Conservation (phyloP, 192 early-diverging fungal species). For the Linnemannia elongata region DNA sequence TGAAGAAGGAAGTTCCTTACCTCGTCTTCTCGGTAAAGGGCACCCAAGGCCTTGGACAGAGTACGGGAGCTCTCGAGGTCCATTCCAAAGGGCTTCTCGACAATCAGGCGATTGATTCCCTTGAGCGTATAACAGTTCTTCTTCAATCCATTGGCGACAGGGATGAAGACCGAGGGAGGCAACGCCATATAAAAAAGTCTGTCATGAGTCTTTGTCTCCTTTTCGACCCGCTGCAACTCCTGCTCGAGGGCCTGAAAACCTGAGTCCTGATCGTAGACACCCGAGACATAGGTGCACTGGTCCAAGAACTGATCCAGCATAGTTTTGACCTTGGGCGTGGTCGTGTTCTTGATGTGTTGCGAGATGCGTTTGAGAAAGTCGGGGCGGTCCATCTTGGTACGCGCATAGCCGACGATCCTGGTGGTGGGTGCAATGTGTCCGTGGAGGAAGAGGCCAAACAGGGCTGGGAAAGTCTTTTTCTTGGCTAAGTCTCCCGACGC, state of each 20-base stretch:
- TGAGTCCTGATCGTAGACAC: constrained; percentile 84
- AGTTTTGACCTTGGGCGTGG: constrained; percentile 64
- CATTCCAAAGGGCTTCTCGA: constrained; percentile 97
- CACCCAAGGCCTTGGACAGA: constrained; percentile 77
- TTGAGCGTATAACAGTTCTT: constrained; percentile 72
- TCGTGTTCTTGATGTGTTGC: constrained; percentile 69
- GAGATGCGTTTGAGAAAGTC: constrained; percentile 85
- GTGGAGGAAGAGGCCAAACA: constrained; percentile 90
- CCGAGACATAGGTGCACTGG: constrained; percentile 81
- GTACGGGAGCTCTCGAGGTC: constrained; percentile 80
- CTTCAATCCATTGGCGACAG: constrained; percentile 82
- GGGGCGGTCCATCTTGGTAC: constrained; percentile 79
- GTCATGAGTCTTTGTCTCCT: constrained; percentile 48
- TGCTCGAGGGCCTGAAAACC: constrained; percentile 75
- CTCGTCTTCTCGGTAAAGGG: constrained; percentile 87
- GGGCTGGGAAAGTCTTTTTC: constrained; percentile 96
- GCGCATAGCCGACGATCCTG: constrained; percentile 94
- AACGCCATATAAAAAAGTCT: constrained; percentile 88
- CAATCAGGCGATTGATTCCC: constrained; percentile 82
- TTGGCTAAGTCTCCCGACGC: constrained; percentile 94
- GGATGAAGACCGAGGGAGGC: constrained; percentile 91
- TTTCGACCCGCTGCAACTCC: constrained; percentile 72
- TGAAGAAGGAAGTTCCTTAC: constrained; percentile 20
- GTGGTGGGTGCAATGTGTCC: constrained; percentile 78
- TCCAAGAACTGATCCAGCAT: constrained; percentile 74